Conservation (phyloP, 2,329 filamentous ascomycete genomes). For the Xylariaceae sp. region DNA sequence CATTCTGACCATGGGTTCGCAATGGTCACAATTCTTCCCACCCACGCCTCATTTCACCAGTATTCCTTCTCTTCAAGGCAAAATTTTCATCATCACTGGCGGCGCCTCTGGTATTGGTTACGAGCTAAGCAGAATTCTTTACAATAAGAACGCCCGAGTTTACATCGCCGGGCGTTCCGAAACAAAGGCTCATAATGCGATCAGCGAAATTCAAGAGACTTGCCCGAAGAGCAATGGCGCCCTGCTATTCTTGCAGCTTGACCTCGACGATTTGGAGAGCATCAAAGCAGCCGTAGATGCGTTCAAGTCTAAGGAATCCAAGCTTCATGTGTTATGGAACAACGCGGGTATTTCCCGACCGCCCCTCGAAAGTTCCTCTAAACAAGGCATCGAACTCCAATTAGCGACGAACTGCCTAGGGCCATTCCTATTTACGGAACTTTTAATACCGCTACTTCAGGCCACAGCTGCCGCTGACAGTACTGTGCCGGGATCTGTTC, state of each 20-base stretch:
- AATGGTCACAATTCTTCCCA: conserved; percentile 19
- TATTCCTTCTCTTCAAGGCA: conserved; percentile 12
- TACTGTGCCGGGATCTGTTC: conserved; percentile 6
- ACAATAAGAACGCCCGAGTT: conserved; percentile 6
- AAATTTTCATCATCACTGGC: conserved; percentile 22
- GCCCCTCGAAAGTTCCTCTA: conserved; percentile 20
- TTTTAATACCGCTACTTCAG: conserved; percentile 32
- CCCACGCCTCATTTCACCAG: conserved; percentile 16
- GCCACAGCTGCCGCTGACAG: conserved; percentile 14
- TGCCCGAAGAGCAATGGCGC: background rate
- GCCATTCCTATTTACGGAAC: conserved; percentile 32
- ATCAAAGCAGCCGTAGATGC: conserved; percentile 11
- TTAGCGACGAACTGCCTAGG: conserved; percentile 35
- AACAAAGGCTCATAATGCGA: conserved; percentile 8
- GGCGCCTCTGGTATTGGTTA: conserved; percentile 20
- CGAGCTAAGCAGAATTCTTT: conserved; percentile 17
- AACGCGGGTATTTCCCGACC: conserved; percentile 23
- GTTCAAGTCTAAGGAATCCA: conserved; percentile 12
- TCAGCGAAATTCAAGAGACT: conserved; percentile 6
- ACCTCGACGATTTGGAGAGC: conserved; percentile 16
- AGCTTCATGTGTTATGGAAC: conserved; percentile 21
- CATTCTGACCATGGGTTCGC: conserved; percentile 10
- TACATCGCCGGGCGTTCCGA: conserved; percentile 20
- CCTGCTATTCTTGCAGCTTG: conserved; percentile 16
- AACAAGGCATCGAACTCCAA: conserved; percentile 34